phyloP scores from a whole-genome alignment of 495 filamentous ascomycete species.

The Daldinia concentrica region DNA sequence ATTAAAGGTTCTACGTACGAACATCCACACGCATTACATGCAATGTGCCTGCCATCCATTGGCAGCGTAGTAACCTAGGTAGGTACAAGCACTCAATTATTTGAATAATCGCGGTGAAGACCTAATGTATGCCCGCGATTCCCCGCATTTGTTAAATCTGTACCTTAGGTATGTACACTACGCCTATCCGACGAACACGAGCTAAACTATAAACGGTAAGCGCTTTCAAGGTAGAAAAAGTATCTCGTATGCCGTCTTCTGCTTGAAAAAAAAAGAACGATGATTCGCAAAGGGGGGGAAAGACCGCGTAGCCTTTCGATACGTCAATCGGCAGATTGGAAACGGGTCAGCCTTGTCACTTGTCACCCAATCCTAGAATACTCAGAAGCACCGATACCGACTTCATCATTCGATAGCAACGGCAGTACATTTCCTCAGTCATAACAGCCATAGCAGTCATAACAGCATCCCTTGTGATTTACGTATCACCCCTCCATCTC shows the following conservation, averaged over 20 bases:
- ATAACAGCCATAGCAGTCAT: background rate
- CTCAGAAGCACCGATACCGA: constrained; percentile 15
- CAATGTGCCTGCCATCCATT: background rate
- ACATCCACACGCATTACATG: background rate
- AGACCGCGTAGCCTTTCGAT: constrained; percentile 27
- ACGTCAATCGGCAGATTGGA: constrained; percentile 44
- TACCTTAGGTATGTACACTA: background rate
- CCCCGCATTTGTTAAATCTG: constrained; percentile 23
- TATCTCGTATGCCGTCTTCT: constrained; percentile 21
- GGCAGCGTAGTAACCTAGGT: background rate
- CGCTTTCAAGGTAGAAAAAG: background rate
- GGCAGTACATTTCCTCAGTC: constrained; percentile 7
- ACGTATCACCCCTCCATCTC: constrained; percentile 29
- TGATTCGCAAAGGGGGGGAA: constrained; percentile 4
- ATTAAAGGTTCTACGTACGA: background rate
- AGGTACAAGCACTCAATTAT: background rate
- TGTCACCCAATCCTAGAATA: constrained; percentile 24
- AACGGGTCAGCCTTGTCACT: constrained; percentile 43
- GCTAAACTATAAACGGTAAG: constrained; percentile 20
- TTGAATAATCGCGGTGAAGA: constrained; percentile 4
- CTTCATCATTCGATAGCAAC: constrained; percentile 18
- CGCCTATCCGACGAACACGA: background rate
- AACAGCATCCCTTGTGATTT: constrained; percentile 5
- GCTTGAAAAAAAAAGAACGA: too few species aligned
- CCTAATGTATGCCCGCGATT: background rate